phyloP scores from a whole-genome alignment of 495 filamentous ascomycete genomes.

The Daldinia loculata region DNA sequence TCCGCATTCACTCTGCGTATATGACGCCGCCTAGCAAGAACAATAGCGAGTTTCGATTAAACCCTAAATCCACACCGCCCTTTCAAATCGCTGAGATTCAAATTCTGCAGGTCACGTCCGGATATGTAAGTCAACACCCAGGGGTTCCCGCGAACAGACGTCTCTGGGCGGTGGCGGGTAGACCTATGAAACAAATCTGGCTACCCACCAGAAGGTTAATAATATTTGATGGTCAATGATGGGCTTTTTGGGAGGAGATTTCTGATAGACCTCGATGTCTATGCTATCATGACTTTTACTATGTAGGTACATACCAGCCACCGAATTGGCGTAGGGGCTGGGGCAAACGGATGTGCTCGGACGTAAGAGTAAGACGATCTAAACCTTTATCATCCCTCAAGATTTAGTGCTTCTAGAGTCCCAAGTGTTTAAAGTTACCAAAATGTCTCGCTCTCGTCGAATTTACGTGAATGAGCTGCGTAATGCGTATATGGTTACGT shows the following conservation, averaged over 20 bases:
- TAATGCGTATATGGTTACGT: not conserved
- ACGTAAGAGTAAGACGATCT: slow-evolving; percentile 16
- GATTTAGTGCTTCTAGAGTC: slow-evolving; percentile 10
- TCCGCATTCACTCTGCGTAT: not conserved
- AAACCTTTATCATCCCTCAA: slow-evolving; percentile 11
- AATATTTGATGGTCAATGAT: not conserved
- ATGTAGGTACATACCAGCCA: not conserved
- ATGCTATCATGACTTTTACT: slow-evolving; percentile 5
- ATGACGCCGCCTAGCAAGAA: not conserved
- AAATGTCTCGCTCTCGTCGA: slow-evolving; percentile 2
- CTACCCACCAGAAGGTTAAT: slow-evolving; percentile 27
- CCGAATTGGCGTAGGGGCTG: slow-evolving; percentile 3
- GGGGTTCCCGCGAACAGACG: slow-evolving; percentile 40
- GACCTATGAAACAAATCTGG: slow-evolving; percentile 30
- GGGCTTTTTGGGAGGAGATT: not conserved
- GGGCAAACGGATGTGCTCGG: slow-evolving; percentile 24
- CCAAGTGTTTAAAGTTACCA: not conserved
- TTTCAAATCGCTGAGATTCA: slow-evolving; percentile 9
- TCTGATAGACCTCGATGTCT: slow-evolving; percentile 13
- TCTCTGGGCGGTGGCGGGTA: slow-evolving; percentile 35
- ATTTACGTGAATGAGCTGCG: not conserved
- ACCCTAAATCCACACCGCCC: slow-evolving; percentile 24
- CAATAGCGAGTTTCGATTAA: not conserved
- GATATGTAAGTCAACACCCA: slow-evolving; percentile 29
- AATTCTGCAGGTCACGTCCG: slow-evolving; percentile 29